Evolutionary conservation across 2,329 filamentous ascomycete species (phyloP), one percentile per base, ranked within the genome.

Genomic region (Arthrobotrys iridis): DNA sequence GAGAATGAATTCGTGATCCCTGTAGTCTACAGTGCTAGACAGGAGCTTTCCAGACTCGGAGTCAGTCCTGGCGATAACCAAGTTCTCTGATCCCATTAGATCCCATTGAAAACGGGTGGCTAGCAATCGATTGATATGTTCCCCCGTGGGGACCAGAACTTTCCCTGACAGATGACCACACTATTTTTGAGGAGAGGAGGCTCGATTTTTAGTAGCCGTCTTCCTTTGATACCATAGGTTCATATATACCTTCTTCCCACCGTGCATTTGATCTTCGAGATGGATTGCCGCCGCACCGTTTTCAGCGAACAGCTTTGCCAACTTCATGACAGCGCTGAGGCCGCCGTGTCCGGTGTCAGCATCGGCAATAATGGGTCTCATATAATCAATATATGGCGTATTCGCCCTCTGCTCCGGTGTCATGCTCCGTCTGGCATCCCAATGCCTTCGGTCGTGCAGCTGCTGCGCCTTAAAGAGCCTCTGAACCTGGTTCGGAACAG

Each of bases 31-130:
- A 11, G 93, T 92, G 74, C 91, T 96, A 71, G 91, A 96, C 65
- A 99, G 86, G 20, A 99, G 87, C 81, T 90, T 93, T 48, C 94
- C 95, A 77, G 92, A 96, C 83, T 98, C 95, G 0, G 93, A 96
- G 82, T 99, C 95, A 0, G 95, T 98, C 70, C 95, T 90, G 1
- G 95, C 95, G 81, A 99, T 95, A 43, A 98, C 89, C 2, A 98
- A 86, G 82, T 96, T 98, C 84, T 99, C 95, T 60, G 88, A 90
- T 50, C 94, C 95, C 94, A 99, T 98, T 79, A 97, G 86, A 80
- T 99, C 95, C 94, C 94, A 99, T 81, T 99, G 95, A 84, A 97
- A 97, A 73, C 95, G 90, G 2, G 94, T 90, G 1, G 95, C 93
- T 18, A 93, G 90, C 3, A 99, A 88, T 26, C 95, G 90, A 84